Evolutionary conservation across 106 monocot genomes (phyloP).

Genomic region (Dactylorhiza incarnata): DNA sequence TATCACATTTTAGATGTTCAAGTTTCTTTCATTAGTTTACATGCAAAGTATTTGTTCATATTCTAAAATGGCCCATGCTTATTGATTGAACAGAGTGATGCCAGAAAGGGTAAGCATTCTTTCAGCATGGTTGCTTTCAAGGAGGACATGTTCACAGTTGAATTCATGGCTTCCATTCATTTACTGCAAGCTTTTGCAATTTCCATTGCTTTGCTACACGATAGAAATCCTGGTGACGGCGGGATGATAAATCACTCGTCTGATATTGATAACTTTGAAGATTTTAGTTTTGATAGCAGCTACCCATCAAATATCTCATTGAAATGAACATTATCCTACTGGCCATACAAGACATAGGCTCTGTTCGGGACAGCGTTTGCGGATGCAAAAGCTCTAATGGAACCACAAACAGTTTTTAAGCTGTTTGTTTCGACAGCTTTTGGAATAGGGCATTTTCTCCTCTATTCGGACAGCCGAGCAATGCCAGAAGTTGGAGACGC

Average conservation of each 20-base stretch:
- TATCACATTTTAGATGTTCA: too few relatives aligned
- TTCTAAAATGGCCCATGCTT: background rate
- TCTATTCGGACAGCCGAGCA: too few relatives aligned
- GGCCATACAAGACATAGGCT: too few relatives aligned
- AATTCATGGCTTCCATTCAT: constrained; percentile 51
- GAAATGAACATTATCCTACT: too few relatives aligned
- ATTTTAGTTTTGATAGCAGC: constrained; percentile 10
- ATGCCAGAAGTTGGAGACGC: too few relatives aligned
- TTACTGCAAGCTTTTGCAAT: constrained; percentile 80
- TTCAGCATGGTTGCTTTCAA: constrained; percentile 66
- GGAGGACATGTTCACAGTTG: constrained; percentile 65
- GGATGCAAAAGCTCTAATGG: too few relatives aligned
- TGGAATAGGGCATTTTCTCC: too few relatives aligned
- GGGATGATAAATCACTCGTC: background rate
- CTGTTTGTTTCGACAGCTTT: too few relatives aligned
- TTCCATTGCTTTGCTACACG: constrained; percentile 57
- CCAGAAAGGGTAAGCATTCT: constrained; percentile 19
- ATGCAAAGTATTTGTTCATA: background rate
- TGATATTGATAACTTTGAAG: constrained; percentile 9
- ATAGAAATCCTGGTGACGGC: constrained; percentile 14
- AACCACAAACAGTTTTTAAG: too few relatives aligned
- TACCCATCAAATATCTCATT: too few relatives aligned
- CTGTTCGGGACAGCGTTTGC: too few relatives aligned
- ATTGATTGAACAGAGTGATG: constrained; percentile 30
- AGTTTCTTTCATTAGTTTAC: background rate